These are phyloP conservation scores for Capronia coronata DNA, from an alignment of 2,329 filamentous ascomycete genomes.

Conservation along the genomic window DNA sequence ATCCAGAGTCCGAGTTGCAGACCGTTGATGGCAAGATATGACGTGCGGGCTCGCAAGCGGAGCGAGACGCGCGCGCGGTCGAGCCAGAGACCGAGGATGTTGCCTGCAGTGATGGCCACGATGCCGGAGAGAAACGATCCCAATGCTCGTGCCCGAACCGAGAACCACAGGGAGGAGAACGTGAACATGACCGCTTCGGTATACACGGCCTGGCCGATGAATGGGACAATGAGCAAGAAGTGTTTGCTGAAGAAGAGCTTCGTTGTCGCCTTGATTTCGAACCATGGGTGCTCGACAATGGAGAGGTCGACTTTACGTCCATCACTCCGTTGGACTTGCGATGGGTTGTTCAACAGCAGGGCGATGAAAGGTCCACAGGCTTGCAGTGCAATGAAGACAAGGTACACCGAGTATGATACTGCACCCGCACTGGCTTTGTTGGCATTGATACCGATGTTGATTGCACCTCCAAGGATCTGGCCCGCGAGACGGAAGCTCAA, in stretches of 20 bases:
- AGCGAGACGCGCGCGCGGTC: constrained; percentile 53
- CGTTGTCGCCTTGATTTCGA: constrained; percentile 55
- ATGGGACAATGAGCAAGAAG: constrained; percentile 59
- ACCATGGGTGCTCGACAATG: constrained; percentile 51
- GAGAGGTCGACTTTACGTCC: constrained; percentile 55
- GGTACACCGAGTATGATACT: constrained; percentile 62
- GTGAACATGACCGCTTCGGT: constrained; percentile 67
- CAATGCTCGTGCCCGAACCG: constrained; percentile 60
- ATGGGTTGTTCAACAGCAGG: constrained; percentile 55
- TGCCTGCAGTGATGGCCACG: constrained; percentile 58
- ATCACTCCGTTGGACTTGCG: constrained; percentile 58
- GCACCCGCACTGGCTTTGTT: constrained; percentile 53
- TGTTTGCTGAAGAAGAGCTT: constrained; percentile 55
- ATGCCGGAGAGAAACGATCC: constrained; percentile 66
- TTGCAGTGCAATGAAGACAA: constrained; percentile 66
- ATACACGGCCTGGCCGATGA: constrained; percentile 66
- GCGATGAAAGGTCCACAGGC: constrained; percentile 59
- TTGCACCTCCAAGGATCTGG: constrained; percentile 64
- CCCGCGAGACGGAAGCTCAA: constrained; percentile 55
- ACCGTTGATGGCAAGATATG: constrained; percentile 43
- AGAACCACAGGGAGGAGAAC: constrained; percentile 62
- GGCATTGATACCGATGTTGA: constrained; percentile 62
- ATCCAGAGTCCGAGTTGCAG: constrained; percentile 60
- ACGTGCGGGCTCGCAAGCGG: constrained; percentile 47
- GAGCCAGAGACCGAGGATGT: constrained; percentile 58